Conservation (phyloP, 2,329 filamentous ascomycete species). For the Atkinsonella hypoxylon region DNA sequence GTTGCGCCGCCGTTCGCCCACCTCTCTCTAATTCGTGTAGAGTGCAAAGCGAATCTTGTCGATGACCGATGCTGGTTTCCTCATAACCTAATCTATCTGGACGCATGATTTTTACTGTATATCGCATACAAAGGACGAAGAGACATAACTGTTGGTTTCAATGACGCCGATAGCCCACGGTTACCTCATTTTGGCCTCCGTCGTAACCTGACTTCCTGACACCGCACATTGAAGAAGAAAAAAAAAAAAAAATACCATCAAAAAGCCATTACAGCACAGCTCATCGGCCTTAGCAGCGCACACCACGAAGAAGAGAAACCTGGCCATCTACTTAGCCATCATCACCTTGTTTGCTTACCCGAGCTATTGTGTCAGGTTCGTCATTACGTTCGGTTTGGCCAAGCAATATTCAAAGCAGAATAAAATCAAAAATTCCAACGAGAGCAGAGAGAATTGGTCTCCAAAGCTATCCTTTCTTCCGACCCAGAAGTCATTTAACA, state of each 20-base stretch:
- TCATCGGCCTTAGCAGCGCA: not conserved
- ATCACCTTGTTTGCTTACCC: not conserved
- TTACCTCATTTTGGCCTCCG: slow-evolving; percentile 44
- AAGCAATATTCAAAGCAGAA: not conserved
- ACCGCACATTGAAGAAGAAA: too few species aligned
- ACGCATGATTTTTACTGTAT: not conserved
- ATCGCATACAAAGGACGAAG: not conserved
- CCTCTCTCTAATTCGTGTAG: not conserved
- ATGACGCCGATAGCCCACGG: slow-evolving; percentile 47
- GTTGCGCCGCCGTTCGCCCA: not conserved
- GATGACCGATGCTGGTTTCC: not conserved
- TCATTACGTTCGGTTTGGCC: slow-evolving; percentile 5
- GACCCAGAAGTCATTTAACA: not conserved
- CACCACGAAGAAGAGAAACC: not conserved
- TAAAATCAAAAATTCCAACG: too few species aligned
- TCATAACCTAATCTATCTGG: not conserved
- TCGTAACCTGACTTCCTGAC: slow-evolving; percentile 32
- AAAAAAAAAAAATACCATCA: not conserved
- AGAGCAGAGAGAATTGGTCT: not conserved
- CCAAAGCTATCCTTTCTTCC: not conserved
- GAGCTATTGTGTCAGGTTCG: slow-evolving; percentile 1
- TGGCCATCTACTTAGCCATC: not conserved
- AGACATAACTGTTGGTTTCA: slow-evolving; percentile 14
- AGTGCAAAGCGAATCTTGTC: not conserved
- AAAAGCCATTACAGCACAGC: not conserved